Evolutionary conservation across 2,329 filamentous ascomycete genomes (phyloP).

Genomic region (Epichloe elymi): DNA sequence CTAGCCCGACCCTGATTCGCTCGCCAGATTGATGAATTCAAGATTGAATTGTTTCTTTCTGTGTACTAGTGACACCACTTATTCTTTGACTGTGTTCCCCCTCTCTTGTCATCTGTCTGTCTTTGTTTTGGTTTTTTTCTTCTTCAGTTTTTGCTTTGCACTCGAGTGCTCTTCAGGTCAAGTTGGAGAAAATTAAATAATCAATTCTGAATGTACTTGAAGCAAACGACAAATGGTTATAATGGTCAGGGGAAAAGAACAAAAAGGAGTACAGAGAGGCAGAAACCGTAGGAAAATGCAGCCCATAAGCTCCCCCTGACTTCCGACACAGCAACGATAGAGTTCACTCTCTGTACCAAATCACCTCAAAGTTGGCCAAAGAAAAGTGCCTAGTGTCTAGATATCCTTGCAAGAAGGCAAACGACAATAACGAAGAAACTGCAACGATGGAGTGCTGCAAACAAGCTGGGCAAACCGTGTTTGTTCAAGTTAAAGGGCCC

Average conservation of each 20-base stretch:
- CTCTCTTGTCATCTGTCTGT: not conserved
- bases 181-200: constrained; percentile 25
- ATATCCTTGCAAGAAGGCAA: constrained; percentile 11
- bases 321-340: constrained; percentile 20
- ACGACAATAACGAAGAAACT: constrained; percentile 9
- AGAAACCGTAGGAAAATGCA: constrained; percentile 18
- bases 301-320: constrained; percentile 25
- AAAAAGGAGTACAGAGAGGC: constrained; percentile 29
- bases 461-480: not conserved
- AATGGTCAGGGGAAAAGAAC: constrained; percentile 20
- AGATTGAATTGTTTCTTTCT: constrained; percentile 6
- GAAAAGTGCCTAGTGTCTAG: constrained; percentile 6
- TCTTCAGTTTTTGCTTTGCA: constrained; percentile 19
- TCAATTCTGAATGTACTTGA: constrained; percentile 41
- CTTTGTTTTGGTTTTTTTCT: constrained; percentile 9
- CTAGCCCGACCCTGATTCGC: not conserved
- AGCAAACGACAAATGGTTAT: constrained; percentile 21
- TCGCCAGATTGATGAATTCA: constrained; percentile 3
- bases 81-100: not conserved
- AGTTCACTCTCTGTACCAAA: constrained; percentile 18
- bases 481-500: constrained; percentile 4
- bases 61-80: constrained; percentile 5
- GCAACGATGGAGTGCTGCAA: constrained; percentile 1
- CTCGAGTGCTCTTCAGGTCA: constrained; percentile 26
- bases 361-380: constrained; percentile 15